A percentile compares a stretch with the other conserved stretches of the same genome.
Conservation (phyloP, 129 eudicot species). For the Flaveria brownii region DNA sequence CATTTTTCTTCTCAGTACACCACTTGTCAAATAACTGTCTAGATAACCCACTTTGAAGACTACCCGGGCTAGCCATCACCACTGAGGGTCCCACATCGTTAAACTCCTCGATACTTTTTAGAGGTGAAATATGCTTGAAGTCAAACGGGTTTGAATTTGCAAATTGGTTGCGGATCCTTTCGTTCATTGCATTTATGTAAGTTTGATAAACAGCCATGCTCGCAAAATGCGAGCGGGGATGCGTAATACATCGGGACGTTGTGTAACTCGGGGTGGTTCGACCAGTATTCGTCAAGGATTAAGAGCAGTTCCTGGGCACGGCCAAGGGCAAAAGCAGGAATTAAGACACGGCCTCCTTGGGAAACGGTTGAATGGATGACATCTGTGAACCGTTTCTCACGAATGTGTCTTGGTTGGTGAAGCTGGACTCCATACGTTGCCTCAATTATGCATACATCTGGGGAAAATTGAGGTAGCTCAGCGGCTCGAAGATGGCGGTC, state of each 20-base stretch:
- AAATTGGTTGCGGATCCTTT: constrained; percentile 82
- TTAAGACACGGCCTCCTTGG: constrained; percentile 92
- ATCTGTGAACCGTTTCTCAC: constrained; percentile 93
- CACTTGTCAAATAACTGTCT: constrained; percentile 91
- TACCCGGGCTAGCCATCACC: constrained; percentile 97
- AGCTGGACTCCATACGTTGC: constrained; percentile 95
- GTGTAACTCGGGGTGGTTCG: constrained; percentile 83
- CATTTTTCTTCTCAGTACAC: constrained; percentile 89
- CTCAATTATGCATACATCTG: constrained; percentile 92
- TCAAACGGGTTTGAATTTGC: constrained; percentile 83
- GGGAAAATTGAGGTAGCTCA: constrained; percentile 92
- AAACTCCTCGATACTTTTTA: constrained; percentile 78
- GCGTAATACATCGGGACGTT: constrained; percentile 91
- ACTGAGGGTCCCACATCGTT: constrained; percentile 85
- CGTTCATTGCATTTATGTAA: constrained; percentile 92
- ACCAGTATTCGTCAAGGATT: constrained; percentile 95
- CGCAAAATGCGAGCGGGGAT: constrained; percentile 94
- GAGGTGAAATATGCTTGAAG: constrained; percentile 84
- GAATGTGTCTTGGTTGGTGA: constrained; percentile 75
- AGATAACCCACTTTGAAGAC: constrained; percentile 89
- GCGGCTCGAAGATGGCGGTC: constrained; percentile 98
- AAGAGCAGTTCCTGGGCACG: constrained; percentile 94
- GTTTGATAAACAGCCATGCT: constrained; percentile 98
- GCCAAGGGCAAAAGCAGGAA: constrained; percentile 97
- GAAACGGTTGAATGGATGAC: constrained; percentile 81